Evolutionary conservation across 257 asterid species (phyloP).

Genomic region (Fraxinus excelsior): DNA sequence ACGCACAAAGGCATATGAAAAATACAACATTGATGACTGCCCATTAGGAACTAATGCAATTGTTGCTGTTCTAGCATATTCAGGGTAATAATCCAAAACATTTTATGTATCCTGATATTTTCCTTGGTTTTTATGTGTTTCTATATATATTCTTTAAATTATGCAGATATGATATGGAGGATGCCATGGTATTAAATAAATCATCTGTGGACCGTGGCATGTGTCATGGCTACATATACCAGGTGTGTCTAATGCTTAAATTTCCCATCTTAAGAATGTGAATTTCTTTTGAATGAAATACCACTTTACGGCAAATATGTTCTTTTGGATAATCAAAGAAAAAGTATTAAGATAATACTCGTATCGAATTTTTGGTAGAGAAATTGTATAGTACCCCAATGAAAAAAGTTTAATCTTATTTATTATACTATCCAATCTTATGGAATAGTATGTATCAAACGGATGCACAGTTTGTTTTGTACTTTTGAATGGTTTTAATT

Average conservation of each 20-base stretch:
- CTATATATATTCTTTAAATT: conserved; percentile 23
- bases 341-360: too few species aligned
- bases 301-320: not conserved
- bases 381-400: not conserved
- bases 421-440: too few species aligned
- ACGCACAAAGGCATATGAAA: conserved; percentile 86
- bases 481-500: too few species aligned
- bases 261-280: conserved; percentile 13
- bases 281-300: not conserved
- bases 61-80: conserved; percentile 96
- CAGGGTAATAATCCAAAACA: conserved; percentile 63
- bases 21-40: conserved; percentile 76
- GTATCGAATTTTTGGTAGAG: not conserved
- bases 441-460: too few species aligned
- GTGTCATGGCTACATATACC: conserved; percentile 92
- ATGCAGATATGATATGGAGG: conserved; percentile 97
- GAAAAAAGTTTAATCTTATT: too few species aligned
- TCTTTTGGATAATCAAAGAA: not conserved
- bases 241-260: conserved; percentile 47
- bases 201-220: conserved; percentile 98
- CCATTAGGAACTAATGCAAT: conserved; percentile 97
- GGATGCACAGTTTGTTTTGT: too few species aligned
- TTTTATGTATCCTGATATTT: not conserved
- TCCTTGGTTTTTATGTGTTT: conserved; percentile 9
- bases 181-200: conserved; percentile 93